Conservation (phyloP, 2,329 filamentous ascomycete genomes). For the Phialophora tarda region DNA sequence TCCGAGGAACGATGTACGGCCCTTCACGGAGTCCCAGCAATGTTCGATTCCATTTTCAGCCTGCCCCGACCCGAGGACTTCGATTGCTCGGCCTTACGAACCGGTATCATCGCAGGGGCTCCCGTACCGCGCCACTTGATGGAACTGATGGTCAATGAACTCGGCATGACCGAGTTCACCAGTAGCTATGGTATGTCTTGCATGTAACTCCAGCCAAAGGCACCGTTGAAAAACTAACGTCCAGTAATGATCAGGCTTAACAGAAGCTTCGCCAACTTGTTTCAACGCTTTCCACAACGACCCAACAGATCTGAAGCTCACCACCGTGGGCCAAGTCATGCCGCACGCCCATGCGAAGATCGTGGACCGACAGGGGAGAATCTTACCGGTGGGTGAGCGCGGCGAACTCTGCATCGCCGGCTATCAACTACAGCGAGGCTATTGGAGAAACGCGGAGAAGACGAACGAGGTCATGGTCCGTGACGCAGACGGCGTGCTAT, state of each 20-base stretch:
- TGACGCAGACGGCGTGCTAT: constrained; percentile 63
- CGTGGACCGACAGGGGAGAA: constrained; percentile 68
- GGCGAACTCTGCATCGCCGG: constrained; percentile 80
- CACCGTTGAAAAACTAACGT: neutral
- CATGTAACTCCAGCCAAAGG: neutral
- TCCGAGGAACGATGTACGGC: constrained; percentile 72
- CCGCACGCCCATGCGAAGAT: constrained; percentile 80
- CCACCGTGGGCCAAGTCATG: constrained; percentile 76
- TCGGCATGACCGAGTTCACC: constrained; percentile 77
- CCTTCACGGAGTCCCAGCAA: constrained; percentile 80
- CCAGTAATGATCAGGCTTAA: constrained; percentile 58
- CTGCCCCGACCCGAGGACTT: constrained; percentile 56
- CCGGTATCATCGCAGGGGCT: constrained; percentile 78
- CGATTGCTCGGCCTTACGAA: constrained; percentile 64
- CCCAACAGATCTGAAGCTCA: constrained; percentile 67
- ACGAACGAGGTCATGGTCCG: constrained; percentile 73
- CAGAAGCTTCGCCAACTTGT: constrained; percentile 78
- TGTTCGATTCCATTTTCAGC: constrained; percentile 72
- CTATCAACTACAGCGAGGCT: constrained; percentile 70
- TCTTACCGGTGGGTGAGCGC: constrained; percentile 69
- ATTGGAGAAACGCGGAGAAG: constrained; percentile 73
- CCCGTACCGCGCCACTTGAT: constrained; percentile 77
- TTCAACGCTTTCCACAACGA: constrained; percentile 81
- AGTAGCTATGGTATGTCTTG: constrained; percentile 60
- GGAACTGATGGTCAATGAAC: constrained; percentile 70